Conservation (phyloP, 2,329 filamentous ascomycete genomes). For the Knoxdaviesia capensis region DNA sequence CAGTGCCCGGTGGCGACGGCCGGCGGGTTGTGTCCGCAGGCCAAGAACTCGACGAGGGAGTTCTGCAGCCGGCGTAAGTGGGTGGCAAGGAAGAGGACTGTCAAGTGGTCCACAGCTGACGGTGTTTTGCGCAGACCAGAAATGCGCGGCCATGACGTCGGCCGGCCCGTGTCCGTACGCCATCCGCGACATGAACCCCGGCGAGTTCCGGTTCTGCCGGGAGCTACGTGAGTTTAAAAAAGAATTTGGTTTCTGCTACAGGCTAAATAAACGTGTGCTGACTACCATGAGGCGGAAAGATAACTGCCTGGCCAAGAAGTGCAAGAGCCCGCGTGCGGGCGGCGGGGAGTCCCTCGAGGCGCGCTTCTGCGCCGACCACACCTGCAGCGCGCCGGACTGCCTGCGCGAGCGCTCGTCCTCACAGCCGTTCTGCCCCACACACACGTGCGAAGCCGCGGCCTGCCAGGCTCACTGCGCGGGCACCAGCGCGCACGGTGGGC, state of each 20-base stretch:
- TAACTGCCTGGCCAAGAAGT: slow-evolving; percentile 6
- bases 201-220: slow-evolving; percentile 7
- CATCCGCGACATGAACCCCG: slow-evolving; percentile 8
- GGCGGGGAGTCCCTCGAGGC: not conserved
- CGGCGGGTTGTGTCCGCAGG: not conserved
- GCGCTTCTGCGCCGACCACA: slow-evolving; percentile 9
- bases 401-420: not conserved
- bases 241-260: too few species aligned
- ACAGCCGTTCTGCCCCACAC: slow-evolving; percentile 5
- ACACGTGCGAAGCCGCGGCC: slow-evolving; percentile 7
- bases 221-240: slow-evolving; percentile 7
- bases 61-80: slow-evolving; percentile 3
- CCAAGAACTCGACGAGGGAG: slow-evolving; percentile 1
- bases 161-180: slow-evolving; percentile 5
- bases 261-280: not conserved
- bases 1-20: slow-evolving; percentile 1
- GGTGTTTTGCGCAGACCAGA: slow-evolving; percentile 4
- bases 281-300: slow-evolving; percentile 4
- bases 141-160: slow-evolving; percentile 3
- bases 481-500: slow-evolving; percentile 4
- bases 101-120: not conserved
- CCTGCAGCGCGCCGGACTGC: slow-evolving; percentile 8
- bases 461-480: slow-evolving; percentile 7
- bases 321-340: slow-evolving; percentile 2
- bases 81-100: not conserved